These are phyloP conservation scores for Brasilioporus rufonigricans DNA, from an alignment of 768 basidiomycete species.

Conservation along the genomic window DNA sequence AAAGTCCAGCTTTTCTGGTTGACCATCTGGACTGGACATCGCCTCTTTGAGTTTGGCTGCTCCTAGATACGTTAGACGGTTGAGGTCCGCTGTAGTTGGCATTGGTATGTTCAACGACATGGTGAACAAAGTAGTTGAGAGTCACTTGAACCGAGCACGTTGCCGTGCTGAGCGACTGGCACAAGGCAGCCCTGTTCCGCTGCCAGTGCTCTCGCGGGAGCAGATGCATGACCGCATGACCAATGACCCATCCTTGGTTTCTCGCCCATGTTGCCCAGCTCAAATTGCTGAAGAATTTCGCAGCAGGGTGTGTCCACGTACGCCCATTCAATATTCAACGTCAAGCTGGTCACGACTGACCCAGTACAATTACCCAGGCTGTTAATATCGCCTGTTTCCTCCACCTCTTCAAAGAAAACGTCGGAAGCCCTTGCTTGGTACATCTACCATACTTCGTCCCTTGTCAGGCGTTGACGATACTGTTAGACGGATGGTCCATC, in stretches of 20 bases:
- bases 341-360: constrained; percentile 1
- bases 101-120: constrained; percentile 21
- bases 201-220: no score
- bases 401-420: constrained; percentile 63
- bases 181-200: no score
- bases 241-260: constrained; percentile 18
- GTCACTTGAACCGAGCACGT: neutral
- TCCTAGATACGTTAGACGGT: constrained; percentile 26
- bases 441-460: constrained; percentile 12
- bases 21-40: constrained; percentile 26
- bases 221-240: neutral
- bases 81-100: constrained; percentile 27
- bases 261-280: constrained; percentile 10
- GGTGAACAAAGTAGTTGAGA: neutral
- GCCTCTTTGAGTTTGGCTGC: constrained; percentile 30
- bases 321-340: constrained; percentile 7
- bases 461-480: neutral
- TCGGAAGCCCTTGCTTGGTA: constrained; percentile 57
- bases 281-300: constrained; percentile 19
- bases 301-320: constrained; percentile 29
- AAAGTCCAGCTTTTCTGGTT: constrained; percentile 30
- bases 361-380: constrained; percentile 37
- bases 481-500: constrained; percentile 68
- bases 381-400: constrained; percentile 54
- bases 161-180: no score